phyloP scores from a whole-genome alignment of 2,329 filamentous ascomycete species.

The Penicillium sp. region DNA sequence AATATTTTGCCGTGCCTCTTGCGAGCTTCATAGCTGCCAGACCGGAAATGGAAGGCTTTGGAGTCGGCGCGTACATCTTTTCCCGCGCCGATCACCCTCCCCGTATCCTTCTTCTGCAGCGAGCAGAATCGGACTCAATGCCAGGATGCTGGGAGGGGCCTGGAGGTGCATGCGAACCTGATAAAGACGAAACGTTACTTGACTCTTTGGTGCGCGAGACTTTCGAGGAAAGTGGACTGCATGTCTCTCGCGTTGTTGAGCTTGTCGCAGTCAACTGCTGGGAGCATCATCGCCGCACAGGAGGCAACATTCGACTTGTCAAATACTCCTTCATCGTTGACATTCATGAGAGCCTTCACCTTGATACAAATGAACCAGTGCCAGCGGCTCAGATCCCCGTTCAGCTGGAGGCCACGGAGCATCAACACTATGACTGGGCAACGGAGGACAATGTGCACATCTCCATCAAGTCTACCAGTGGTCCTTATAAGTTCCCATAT shows the following conservation, averaged over 20 bases:
- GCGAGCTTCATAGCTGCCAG: slow-evolving; percentile 26
- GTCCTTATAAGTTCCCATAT: slow-evolving; percentile 21
- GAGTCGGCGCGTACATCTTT: slow-evolving; percentile 33
- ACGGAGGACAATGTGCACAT: slow-evolving; percentile 35
- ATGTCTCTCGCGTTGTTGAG: slow-evolving; percentile 45
- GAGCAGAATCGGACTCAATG: slow-evolving; percentile 42
- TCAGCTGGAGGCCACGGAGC: slow-evolving; percentile 35
- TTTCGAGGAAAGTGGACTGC: slow-evolving; percentile 54
- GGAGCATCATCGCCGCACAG: slow-evolving; percentile 27
- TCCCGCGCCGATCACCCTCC: slow-evolving; percentile 17
- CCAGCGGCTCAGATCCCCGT: slow-evolving; percentile 22
- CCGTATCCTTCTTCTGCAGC: slow-evolving; percentile 48
- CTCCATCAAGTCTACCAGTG: slow-evolving; percentile 9
- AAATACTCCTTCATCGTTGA: slow-evolving; percentile 44
- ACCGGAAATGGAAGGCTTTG: slow-evolving; percentile 31
- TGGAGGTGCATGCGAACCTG: slow-evolving; percentile 50
- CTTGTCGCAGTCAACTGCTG: slow-evolving; percentile 41
- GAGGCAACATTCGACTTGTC: slow-evolving; percentile 21
- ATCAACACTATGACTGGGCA: slow-evolving; percentile 41
- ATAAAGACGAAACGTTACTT: slow-evolving; percentile 49
- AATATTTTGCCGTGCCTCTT: slow-evolving; percentile 31
- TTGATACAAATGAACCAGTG: slow-evolving; percentile 10
- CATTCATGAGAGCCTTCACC: slow-evolving; percentile 25
- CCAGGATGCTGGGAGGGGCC: slow-evolving; percentile 53
- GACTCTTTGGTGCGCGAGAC: slow-evolving; percentile 53